Base-by-base conservation (phyloP, 768 basidiomycete genomes). In the Solioccasus polychromus region DNA sequence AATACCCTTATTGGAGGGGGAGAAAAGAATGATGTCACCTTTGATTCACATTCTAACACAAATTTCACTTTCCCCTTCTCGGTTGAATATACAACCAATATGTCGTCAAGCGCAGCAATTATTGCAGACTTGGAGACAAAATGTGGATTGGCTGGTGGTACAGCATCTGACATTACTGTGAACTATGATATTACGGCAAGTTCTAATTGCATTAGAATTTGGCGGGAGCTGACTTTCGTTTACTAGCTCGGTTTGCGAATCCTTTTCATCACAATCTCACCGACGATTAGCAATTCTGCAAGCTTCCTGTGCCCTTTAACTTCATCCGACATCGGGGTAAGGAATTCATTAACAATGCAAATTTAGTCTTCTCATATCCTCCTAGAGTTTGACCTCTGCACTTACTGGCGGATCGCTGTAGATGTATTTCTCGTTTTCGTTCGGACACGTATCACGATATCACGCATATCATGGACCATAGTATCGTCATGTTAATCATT, bases 1-100 rank as follows among this genome's bases (percentile, higher is more conserved):
- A 76, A 81, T 52, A 81, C 83, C 0, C 60, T 71, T n/a, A 69
- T 92, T 39, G 89, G 89, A 11, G 72, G 73, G 37, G 90, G 89
- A 15, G 62, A 63, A 24, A 54, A 77, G 32, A 68, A 69, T 17
- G 64, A 68, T 44, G 51, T 82, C 39, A 65, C 63, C 4, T 77
- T 84, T 55, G 55, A 72, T 9, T 71, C 85, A 11, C 68, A 80
- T 53, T 58, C 73, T 3, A 70, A 73, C 51, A 86, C 79, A 5
- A 82, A 78, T 50, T 79, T 89, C 69, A 82, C 80, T 0, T 87
- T 92, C 70, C 89, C 89, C 2, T 86, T 92, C 66, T 54, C 74
- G 5, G 69, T 92, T 34, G 67, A 70, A 35, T 92, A 90, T 68
- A 76, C 75, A 29, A 68, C 71, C 20, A 57, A 73, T 0, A 56